phyloP scores from a whole-genome alignment of 805 yeast genomes.

The Wickerhamiella brachini region DNA sequence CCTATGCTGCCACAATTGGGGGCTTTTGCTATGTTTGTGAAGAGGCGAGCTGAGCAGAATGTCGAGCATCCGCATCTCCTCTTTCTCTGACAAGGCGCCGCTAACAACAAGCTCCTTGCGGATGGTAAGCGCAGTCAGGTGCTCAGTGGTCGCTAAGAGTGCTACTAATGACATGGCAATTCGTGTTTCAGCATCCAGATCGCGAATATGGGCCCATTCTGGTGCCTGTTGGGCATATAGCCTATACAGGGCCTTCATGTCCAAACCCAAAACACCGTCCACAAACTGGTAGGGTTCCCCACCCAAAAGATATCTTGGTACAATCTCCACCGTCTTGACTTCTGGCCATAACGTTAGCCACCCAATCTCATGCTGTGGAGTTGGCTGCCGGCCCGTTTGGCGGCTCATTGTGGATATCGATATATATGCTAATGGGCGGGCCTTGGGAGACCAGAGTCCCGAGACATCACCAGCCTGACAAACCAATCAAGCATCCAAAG shows the following conservation, averaged over 20 bases:
- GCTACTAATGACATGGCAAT: constrained; percentile 12
- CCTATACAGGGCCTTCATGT: constrained; percentile 7
- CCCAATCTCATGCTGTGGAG: no score
- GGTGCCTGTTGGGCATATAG: constrained; percentile 9
- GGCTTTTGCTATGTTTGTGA: constrained; percentile 26
- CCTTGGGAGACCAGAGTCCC: no score
- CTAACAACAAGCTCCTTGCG: constrained; percentile 15
- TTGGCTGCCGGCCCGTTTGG: no score
- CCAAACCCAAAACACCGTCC: constrained; percentile 19
- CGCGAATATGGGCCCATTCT: not conserved
- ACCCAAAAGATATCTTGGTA: not conserved
- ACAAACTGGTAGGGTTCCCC: constrained; percentile 5
- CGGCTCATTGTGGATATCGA: no score
- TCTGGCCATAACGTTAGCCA: not conserved
- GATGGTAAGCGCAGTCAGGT: constrained; percentile 19
- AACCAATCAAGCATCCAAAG: not conserved
- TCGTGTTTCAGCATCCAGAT: not conserved
- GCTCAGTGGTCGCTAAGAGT: constrained; percentile 22
- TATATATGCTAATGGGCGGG: no score
- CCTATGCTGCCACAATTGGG: constrained; percentile 29
- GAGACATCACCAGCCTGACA: not conserved
- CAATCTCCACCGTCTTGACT: not conserved
- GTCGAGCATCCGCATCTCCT: constrained; percentile 18
- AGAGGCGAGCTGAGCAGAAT: constrained; percentile 23
- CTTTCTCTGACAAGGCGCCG: constrained; percentile 3